Base-by-base conservation (phyloP, 495 filamentous ascomycete species). In the Penicillium coffeae region DNA sequence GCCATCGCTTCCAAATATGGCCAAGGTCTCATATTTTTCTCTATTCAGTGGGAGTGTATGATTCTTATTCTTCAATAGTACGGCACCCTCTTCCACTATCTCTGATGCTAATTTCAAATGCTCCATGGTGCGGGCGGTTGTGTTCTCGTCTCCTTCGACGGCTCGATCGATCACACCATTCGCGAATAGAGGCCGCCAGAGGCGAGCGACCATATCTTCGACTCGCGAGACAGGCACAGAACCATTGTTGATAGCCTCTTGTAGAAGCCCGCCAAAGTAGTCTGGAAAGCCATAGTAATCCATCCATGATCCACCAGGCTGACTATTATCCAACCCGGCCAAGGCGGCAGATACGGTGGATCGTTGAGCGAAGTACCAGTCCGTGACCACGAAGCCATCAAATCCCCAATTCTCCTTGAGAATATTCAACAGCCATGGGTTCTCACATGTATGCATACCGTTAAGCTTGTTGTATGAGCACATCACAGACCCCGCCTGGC, bases 351-450 rank as follows among this genome's bases (percentile, higher is more conserved):
- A 81, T 0, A 72, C 68, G 7, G 71, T 77, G 0, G 66, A 70
- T 57, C 83, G 80, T 54, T 83, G 78, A 1, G 77, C 75, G 37
- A 39, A 39, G 49, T 76, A 75, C 80, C 80, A 82, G 54, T 82
- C 77, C 38, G 81, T 86, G 72, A 91, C 84, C 2, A 96, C 83
- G 45, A 92, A 96, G 0, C 91, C 91, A 45, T 92, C 89, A 64
- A 96, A 96, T 8, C 90, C 91, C 10, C 95, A 69, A 64, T 96
- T 92, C 52, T 92, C 87, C 63, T 94, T 94, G 15, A 96, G 68
- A 5, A 95, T 78, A 4, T 89, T 85, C 60, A 95, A 95, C 48
- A 96, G 63, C n/a, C 93, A 65, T 60, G 90, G 90, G 62, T 87
- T 90, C 19, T 87, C 85, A 58, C 91, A 96, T 2, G 89, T 78